Evolutionary conservation across 257 asterid species (phyloP).

Genomic region (Sherardia arvensis): DNA sequence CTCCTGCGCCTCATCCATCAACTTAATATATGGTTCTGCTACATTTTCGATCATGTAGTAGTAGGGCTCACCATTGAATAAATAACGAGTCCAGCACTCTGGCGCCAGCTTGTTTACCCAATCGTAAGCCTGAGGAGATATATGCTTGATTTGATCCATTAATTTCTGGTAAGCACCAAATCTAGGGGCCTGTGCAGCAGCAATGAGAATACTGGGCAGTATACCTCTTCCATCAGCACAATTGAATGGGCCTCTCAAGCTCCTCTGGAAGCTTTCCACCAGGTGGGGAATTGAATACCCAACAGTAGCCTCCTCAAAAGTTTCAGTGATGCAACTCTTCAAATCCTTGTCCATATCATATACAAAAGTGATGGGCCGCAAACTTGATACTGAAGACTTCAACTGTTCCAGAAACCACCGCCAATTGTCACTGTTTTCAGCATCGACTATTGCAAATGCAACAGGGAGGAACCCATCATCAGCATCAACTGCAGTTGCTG

Average conservation of each 20-base stretch:
- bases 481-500: slow-evolving; percentile 76
- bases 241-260: slow-evolving; percentile 65
- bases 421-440: slow-evolving; percentile 64
- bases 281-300: slow-evolving; percentile 85
- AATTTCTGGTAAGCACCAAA: slow-evolving; percentile 37
- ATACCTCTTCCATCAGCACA: slow-evolving; percentile 78
- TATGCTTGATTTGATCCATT: slow-evolving; percentile 62
- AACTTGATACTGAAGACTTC: slow-evolving; percentile 47
- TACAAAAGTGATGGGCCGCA: slow-evolving; percentile 55
- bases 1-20: slow-evolving; percentile 63
- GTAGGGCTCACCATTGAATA: slow-evolving; percentile 57
- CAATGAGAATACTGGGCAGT: slow-evolving; percentile 56
- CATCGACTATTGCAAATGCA: slow-evolving; percentile 68
- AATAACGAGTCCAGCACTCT: slow-evolving; percentile 56
- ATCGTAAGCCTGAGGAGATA: slow-evolving; percentile 53
- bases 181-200: slow-evolving; percentile 70
- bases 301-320: slow-evolving; percentile 52
- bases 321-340: slow-evolving; percentile 33
- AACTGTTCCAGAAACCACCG: slow-evolving; percentile 75
- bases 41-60: slow-evolving; percentile 51
- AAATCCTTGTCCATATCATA: slow-evolving; percentile 73
- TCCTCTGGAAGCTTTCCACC: slow-evolving; percentile 68
- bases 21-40: slow-evolving; percentile 50
- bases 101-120: slow-evolving; percentile 63
- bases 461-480: slow-evolving; percentile 79